Evolutionary conservation across 2,329 filamentous ascomycete species (phyloP), one percentile per base, ranked within the genome.

Genomic region (Shiraia sp.): DNA sequence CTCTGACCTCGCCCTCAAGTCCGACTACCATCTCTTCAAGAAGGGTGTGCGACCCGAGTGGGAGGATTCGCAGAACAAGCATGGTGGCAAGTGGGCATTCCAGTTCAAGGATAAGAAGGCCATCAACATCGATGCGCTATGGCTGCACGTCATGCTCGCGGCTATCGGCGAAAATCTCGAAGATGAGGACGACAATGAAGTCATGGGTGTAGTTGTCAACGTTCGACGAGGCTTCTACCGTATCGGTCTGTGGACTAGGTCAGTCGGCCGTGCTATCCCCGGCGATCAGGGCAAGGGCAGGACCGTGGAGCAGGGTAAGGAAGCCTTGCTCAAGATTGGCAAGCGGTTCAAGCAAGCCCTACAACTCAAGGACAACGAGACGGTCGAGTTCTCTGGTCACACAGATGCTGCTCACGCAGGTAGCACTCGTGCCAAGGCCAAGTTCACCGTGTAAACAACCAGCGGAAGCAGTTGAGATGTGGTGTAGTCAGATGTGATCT

Each of bases 21-120:
- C 93, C 67, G 93, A 99, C 73, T 99, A 99, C 77, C 95, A 99
- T 69, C 87, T 99, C 31, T 99, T 99, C 87, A 99, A 99, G 80
- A 87, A 86, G 62, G 91, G 91, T 55, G 89, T 99, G 51, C 89
- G 93, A 53, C 93, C 93, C 25, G 95, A 99, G 75, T 99, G 93
- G 93, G 93, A 99, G 74, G 93, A 99, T 70, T 80, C 83, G 17
- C 90, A 97, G 78, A 99, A 99, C 79, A 99, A 97, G 82, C 90
- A 97, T 71, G 93, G 93, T 61, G 93, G 93, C 75, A 96, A 96
- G 76, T 99, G 93, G 93, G 91, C 92, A 17, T 97, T 95, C 77
- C 87, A 89, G 65, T 96, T 96, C 85, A 95, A 95, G 79, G 90
- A 96, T 61, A 96, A 96, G 82, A 86, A 88, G 66, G 83, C 79